phyloP scores from a whole-genome alignment of 2,329 filamentous ascomycete genomes.

The Aureobasidium sp. region DNA sequence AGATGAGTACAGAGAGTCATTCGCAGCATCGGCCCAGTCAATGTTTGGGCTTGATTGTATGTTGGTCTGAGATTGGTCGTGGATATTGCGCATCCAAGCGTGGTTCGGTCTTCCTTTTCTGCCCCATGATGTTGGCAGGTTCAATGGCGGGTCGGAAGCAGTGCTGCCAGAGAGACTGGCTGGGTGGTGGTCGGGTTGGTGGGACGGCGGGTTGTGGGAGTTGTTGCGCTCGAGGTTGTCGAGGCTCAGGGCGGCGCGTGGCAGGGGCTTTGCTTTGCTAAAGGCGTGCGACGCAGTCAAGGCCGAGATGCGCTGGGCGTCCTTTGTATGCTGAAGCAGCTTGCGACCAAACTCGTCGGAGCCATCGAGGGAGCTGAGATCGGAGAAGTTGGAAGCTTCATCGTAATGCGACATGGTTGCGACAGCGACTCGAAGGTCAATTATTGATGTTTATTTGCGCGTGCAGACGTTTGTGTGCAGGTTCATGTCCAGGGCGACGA shows the following conservation, averaged over 20 bases:
- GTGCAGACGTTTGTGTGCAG: not conserved
- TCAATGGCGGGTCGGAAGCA: constrained; percentile 34
- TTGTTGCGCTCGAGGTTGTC: constrained; percentile 33
- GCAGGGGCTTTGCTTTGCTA: constrained; percentile 32
- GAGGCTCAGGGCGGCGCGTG: constrained; percentile 31
- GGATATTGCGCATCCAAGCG: constrained; percentile 35
- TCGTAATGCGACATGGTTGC: constrained; percentile 16
- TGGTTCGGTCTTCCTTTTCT: constrained; percentile 32
- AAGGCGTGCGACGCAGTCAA: constrained; percentile 27
- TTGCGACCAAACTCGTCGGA: constrained; percentile 38
- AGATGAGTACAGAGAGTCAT: constrained; percentile 32
- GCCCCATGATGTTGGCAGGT: constrained; percentile 39
- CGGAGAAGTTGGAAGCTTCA: constrained; percentile 20
- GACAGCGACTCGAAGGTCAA: not conserved
- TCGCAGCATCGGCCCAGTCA: constrained; percentile 24
- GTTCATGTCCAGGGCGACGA: not conserved
- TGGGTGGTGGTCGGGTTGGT: not conserved
- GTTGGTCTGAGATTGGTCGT: constrained; percentile 12
- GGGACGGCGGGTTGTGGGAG: not conserved
- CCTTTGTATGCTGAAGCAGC: constrained; percentile 34
- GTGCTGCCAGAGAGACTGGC: constrained; percentile 26
- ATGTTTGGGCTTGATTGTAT: constrained; percentile 16
- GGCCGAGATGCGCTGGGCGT: constrained; percentile 28
- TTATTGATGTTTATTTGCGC: not conserved
- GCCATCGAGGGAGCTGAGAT: constrained; percentile 32